Evolutionary conservation across 768 basidiomycete genomes (phyloP), one percentile per base, ranked within the genome.

Genomic region (Panellus pusillus): DNA sequence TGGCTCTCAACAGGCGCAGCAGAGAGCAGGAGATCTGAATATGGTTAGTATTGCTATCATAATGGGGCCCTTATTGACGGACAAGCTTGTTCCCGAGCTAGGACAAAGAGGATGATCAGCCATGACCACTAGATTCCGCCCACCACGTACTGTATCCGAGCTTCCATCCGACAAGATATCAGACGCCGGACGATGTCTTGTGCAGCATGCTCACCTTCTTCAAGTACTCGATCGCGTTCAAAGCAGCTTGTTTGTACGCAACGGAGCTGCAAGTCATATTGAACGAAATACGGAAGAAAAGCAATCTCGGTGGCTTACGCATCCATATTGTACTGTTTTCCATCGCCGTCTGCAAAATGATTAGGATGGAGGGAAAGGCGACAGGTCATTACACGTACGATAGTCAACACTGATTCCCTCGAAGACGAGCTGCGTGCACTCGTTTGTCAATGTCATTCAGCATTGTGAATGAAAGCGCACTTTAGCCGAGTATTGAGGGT

Each of bases 31-130:
- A 88, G 76, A 62, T 88, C 83, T 86, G 54, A 28, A 11, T 44
- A 28, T 5, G 35, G 19, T 47, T 28, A 51, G 18, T 5, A 28
- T 24, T 24, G 43, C 27, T 27, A 27, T 18, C 41, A 15, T 7
- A 29, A 18, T 28, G 52, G 13, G 18, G 20, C 35, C 12, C 13
- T n/a, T 19, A 9, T 29, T n/a, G 38, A 64, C 71, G 47, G 58
- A 86, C 84, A 89, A 4, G 84, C 83, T 73, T 91, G 89, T 67
- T 91, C 88, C 13, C 86, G 83, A 32, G 89, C 86, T 87, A 46
- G 9, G 1, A 24, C n/a, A 3, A 31, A 20, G 24, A 8, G 27
- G 6, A 19, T 20, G 15, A 49, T 50, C 3, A 20, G 20, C 2
- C 12, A 19, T 8, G 48, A 19, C 41, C n/a, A 50, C 20, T 37